These are phyloP conservation scores for Apiospora saccharicola DNA, from an alignment of 2,329 filamentous ascomycete genomes.

Conservation along the genomic window DNA sequence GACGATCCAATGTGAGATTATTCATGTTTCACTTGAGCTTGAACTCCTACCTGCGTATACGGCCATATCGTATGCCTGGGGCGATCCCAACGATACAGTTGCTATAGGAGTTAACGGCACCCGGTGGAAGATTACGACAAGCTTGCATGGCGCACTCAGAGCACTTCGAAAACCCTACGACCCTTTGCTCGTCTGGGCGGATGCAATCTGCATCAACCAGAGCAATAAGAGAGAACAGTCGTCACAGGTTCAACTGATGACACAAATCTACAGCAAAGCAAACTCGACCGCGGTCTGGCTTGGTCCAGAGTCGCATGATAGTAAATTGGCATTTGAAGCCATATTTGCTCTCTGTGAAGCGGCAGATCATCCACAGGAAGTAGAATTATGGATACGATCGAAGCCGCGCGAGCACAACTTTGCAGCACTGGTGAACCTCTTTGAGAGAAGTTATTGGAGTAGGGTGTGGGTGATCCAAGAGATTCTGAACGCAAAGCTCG, in stretches of 20 bases:
- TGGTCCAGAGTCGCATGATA: not conserved
- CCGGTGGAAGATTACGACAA: not conserved
- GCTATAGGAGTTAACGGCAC: not conserved
- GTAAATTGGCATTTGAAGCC: not conserved
- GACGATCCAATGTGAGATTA: too few relatives aligned
- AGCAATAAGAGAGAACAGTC: not conserved
- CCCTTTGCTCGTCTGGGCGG: not conserved
- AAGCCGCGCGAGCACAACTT: not conserved
- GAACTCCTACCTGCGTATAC: not conserved
- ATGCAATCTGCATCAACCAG: constrained; percentile 19
- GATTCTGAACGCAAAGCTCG: not conserved
- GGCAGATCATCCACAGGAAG: too few relatives aligned
- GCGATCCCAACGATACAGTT: not conserved
- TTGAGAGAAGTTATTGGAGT: not conserved
- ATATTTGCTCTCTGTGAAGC: not conserved
- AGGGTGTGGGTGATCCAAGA: not conserved
- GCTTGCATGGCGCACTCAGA: not conserved
- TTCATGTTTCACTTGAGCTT: too few relatives aligned
- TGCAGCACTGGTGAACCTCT: not conserved
- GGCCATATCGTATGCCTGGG: not conserved
- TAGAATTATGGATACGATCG: not conserved
- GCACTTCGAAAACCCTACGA: not conserved
- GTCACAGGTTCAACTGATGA: constrained; percentile 1
- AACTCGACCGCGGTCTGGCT: not conserved
- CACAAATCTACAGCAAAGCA: not conserved